Base-by-base conservation (phyloP, 768 basidiomycete species). In the Podaxis pistillaris region DNA sequence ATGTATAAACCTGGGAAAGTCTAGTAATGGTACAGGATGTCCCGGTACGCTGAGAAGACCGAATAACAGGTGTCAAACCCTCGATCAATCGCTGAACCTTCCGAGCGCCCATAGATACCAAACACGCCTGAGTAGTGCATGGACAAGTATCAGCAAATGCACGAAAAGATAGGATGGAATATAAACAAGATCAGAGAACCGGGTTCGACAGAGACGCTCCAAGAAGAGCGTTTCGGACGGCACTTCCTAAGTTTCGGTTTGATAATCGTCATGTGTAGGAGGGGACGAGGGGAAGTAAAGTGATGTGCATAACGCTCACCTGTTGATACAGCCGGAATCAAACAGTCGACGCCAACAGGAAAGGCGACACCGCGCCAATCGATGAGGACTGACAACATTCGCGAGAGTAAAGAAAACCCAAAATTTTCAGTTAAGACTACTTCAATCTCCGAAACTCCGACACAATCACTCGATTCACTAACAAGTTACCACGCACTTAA, bases 221-320 rank as follows among this genome's bases (percentile, higher is more conserved):
- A 72, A 68, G 71, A 68, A 72, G 70, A 74, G 72, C 67, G 76
- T 75, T 81, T 83, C 80, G 74, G 82, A 82, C 82, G 82, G 82
- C 82, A 83, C 82, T 83, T 83, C 82, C 82, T 83, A 82, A 80
- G 73, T 75, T 71, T 75, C 75, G 79, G 80, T 76, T 17, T 70
- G 70, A 74, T 68, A 71, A 73, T 83, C 81, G 72, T 83, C 81
- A 79, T 76, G 67, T 22, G 62, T 30, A 36, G 60, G 58, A 59
- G 38, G 58, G 33, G 53, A 38, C 49, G 24, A 58, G 46, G 17
- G 36, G 2, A 24, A 0, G 3, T 5, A 46, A 46, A 19, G 7
- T 8, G 17, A 15, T 46, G 44, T 19, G n/a, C 8, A 17, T 17
- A 22, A 46, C 8, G 17, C 44, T 46, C 44, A 46, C 44, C 44